Evolutionary conservation across 371 early-diverging fungal genomes (phyloP), one percentile per base, ranked within the genome.

Genomic region (Circinella umbellata): DNA sequence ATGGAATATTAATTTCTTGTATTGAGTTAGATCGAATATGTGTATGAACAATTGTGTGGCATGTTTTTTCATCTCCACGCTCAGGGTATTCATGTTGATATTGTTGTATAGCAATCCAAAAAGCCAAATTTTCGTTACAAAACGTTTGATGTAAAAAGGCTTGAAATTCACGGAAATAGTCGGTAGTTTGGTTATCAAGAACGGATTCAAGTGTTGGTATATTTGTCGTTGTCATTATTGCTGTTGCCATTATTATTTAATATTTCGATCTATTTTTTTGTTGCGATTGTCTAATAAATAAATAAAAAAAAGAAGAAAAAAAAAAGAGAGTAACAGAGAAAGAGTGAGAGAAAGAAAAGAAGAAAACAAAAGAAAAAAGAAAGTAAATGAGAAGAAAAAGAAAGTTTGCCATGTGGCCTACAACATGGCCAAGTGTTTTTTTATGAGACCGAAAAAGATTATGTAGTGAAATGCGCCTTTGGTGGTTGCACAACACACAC

Each of bases 1-100:
- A 84, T 18, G 82, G 84, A 48, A 84, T 84, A 60, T 84, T 84
- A 69, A 84, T 84, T 63, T 84, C 84, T 66, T 79, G 79, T n/a
- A 80, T 73, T 27, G 84, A 76, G 57, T 81, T 84, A 37, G 84
- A 76, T 36, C 70, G 76, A 34, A 84, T 75, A 60, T 79, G 75
- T 6, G 67, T 74, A 51, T 67, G 46, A 17, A 84, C 64, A 46
- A 84, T 80, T 3, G 63, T 54, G 15, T 74, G 70, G 20, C 76
- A 72, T 68, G 59, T 8, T 5, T 46, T 68, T 62, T 64, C 69
- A 37, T 63, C 48, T 53, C 48, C 65, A 17, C 20, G 34, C 8
- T 61, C 51, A 51, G 51, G 67, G 54, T 53, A 66, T n/a, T 35
- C 38, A 36, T 73, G 62, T 10, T 71, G 34, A 57, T 82, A 82